phyloP scores from a whole-genome alignment of 2,329 filamentous ascomycete genomes.

The Fusarium sp. region DNA sequence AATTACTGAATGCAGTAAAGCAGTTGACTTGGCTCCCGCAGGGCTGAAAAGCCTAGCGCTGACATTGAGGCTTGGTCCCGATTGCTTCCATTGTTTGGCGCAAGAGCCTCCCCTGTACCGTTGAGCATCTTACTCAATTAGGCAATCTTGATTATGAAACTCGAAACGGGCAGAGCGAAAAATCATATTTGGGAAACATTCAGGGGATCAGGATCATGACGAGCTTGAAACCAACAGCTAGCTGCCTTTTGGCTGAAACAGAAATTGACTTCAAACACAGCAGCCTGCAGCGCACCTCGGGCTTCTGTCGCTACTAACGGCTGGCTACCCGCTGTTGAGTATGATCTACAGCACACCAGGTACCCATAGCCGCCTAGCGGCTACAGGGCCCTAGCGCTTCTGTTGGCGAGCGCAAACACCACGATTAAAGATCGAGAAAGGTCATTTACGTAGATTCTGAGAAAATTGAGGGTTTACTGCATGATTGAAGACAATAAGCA shows the following conservation, averaged over 20 bases:
- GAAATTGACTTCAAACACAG: not conserved
- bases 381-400: not conserved
- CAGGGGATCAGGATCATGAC: no score
- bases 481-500: fast-evolving
- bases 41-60: not conserved
- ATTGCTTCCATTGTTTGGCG: no score
- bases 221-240: not conserved
- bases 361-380: not conserved
- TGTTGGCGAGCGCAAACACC: not conserved
- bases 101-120: no score
- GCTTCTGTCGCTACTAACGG: not conserved
- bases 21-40: not conserved
- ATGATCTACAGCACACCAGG: not conserved
- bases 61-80: no score
- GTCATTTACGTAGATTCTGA: fast-evolving
- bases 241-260: not conserved
- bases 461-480: fast-evolving
- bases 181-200: not conserved
- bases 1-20: not conserved
- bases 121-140: no score
- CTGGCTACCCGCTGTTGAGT: no score
- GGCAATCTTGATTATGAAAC: no score
- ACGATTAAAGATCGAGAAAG: not conserved
- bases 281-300: no score
- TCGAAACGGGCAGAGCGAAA: not conserved